A percentile compares a stretch with the other conserved stretches of the same genome.
Evolutionary conservation across 805 yeast species (phyloP).

Genomic region (Saccharomycopsis babjevae): DNA sequence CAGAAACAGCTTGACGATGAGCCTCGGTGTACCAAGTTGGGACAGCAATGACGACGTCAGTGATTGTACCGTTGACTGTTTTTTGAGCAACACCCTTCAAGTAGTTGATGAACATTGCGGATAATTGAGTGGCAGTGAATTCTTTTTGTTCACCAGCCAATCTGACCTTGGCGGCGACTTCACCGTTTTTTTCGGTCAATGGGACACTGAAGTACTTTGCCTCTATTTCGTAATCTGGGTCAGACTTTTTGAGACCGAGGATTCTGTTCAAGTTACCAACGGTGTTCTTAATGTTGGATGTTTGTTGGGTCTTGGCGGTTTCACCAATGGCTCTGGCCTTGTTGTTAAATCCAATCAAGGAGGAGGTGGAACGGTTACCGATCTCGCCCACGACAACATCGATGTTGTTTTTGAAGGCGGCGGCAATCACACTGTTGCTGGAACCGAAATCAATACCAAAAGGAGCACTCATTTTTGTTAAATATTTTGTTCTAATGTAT

Average conservation of each 20-base stretch:
- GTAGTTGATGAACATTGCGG: constrained; percentile 92
- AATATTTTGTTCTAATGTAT: not conserved
- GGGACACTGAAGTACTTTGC: constrained; percentile 62
- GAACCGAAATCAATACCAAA: constrained; percentile 98
- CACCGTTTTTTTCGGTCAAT: constrained; percentile 59
- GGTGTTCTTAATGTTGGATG: constrained; percentile 92
- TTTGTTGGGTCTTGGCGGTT: constrained; percentile 91
- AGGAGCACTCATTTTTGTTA: constrained; percentile 70
- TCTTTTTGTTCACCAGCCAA: constrained; percentile 67
- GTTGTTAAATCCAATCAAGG: constrained; percentile 81
- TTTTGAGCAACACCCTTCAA: constrained; percentile 67
- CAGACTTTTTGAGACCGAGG: constrained; percentile 63
- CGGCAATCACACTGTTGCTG: constrained; percentile 84
- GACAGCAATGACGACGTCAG: constrained; percentile 87
- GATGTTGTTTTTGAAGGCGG: constrained; percentile 97
- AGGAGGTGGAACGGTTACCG: constrained; percentile 93
- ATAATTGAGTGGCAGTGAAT: constrained; percentile 81
- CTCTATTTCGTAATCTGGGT: constrained; percentile 73
- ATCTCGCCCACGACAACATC: constrained; percentile 98
- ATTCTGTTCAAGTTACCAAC: constrained; percentile 91
- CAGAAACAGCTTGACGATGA: constrained; percentile 93
- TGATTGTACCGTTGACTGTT: constrained; percentile 74
- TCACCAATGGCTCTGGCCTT: constrained; percentile 93
- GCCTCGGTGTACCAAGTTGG: constrained; percentile 96
- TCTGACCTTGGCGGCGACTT: constrained; percentile 77